Evolutionary conservation across 1,284 basidiomycete species (phyloP).

Genomic region (Cystobasidium sp.): DNA sequence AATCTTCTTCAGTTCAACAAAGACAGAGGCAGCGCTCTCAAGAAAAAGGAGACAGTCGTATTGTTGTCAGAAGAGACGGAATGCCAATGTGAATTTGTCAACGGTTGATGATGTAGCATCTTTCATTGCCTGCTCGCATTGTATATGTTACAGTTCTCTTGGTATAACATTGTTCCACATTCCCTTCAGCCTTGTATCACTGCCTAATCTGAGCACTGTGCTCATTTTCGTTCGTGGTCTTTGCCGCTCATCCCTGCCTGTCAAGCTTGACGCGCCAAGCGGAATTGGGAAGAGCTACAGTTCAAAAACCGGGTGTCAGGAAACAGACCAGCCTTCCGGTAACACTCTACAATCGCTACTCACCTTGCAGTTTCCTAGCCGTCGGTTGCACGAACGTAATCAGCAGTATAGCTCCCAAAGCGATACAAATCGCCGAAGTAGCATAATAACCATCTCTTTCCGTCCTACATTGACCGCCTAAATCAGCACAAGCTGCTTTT

Average conservation of each 20-base stretch:
- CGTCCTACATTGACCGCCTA: constrained; percentile 79
- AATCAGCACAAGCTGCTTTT: constrained; percentile 73
- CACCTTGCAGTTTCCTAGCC: constrained; percentile 81
- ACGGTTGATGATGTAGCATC: not conserved
- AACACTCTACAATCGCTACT: constrained; percentile 53
- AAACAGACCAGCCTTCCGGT: not conserved
- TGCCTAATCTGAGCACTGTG: not conserved
- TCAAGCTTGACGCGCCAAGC: constrained; percentile 49
- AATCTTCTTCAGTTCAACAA: no score
- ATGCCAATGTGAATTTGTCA: no score
- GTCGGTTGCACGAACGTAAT: constrained; percentile 81
- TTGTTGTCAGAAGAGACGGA: no score
- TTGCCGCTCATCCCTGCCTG: constrained; percentile 22
- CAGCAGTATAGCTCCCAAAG: constrained; percentile 73
- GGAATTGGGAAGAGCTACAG: constrained; percentile 45
- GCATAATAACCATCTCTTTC: constrained; percentile 91
- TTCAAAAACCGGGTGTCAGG: not conserved
- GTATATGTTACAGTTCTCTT: constrained; percentile 10
- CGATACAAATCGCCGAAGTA: constrained; percentile 77
- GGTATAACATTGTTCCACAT: not conserved
- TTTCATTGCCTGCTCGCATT: not conserved
- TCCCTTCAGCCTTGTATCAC: no score
- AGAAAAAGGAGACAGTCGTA: no score
- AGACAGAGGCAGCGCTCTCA: no score
- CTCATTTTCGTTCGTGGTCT: not conserved